Evolutionary conservation across 305 asterid genomes (phyloP).

Genomic region (Nicotiana rustica): DNA sequence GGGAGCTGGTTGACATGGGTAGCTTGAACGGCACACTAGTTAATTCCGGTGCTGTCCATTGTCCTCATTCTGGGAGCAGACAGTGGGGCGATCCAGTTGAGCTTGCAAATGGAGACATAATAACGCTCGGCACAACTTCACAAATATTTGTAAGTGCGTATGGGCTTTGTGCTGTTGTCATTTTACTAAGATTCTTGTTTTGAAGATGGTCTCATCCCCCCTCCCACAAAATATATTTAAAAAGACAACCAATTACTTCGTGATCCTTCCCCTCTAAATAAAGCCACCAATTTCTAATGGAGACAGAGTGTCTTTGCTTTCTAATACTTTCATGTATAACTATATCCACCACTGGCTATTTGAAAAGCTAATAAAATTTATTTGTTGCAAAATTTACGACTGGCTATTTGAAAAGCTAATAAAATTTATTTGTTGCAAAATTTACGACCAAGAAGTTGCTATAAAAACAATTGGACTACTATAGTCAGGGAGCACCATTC

Average conservation of each 20-base stretch:
- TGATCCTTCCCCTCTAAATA: conserved; percentile 25
- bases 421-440: conserved; percentile 28
- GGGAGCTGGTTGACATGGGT: conserved; percentile 99
- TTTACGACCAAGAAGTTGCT: conserved; percentile 27
- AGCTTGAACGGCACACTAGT: conserved; percentile 93
- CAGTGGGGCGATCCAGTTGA: conserved; percentile 84
- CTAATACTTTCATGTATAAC: conserved; percentile 15
- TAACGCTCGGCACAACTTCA: conserved; percentile 88
- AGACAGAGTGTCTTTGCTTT: conserved; percentile 20
- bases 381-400: conserved; percentile 27
- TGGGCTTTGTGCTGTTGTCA: conserved; percentile 20
- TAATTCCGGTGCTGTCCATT: conserved; percentile 68
- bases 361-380: not conserved
- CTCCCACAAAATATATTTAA: conserved; percentile 27
- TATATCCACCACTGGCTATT: not conserved
- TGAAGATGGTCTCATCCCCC: conserved; percentile 14
- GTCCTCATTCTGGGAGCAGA: conserved; percentile 75
- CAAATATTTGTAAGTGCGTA: conserved; percentile 63
- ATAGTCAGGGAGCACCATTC: conserved; percentile 8
- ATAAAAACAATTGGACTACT: conserved; percentile 2
- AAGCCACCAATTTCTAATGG: not conserved
- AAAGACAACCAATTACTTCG: conserved; percentile 23
- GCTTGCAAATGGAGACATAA: conserved; percentile 73
- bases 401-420: not conserved
- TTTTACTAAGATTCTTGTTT: conserved; percentile 29